Evolutionary conservation across 371 early-diverging fungal genomes (phyloP), one percentile per base, ranked within the genome.

Genomic region (Sporodiniella umbellata): DNA sequence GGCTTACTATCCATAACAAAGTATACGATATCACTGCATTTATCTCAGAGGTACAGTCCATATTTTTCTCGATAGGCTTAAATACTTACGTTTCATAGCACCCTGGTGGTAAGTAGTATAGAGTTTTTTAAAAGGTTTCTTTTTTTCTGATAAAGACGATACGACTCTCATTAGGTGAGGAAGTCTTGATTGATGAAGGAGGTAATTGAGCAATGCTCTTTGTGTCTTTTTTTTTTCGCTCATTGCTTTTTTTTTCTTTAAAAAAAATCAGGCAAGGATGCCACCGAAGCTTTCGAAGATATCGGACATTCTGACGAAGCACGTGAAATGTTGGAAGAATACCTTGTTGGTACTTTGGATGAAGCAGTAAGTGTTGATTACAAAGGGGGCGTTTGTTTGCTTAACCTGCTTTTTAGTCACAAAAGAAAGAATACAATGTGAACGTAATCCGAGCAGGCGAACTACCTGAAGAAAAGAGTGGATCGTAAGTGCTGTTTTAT

Each of bases 241-340:
- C n/a, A n/a, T n/a, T n/a, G n/a, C n/a, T n/a, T n/a, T n/a, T n/a
- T n/a, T n/a, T n/a, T n/a, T n/a, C n/a, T n/a, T n/a, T n/a, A 15
- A 38, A 8, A 22, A 33, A 33, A 21, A 11, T 43, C 7, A 75
- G 75, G 92, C 48, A 70, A 70, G 56, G 91, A 94, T 59, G 89
- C 90, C 39, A 89, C 92, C 37, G 90, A 86, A 51, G 84, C 88
- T 14, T 94, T 94, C 54, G 92, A 93, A 58, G 94, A 93, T 60
- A 88, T 93, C 51, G 88, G 88, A 30, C 94, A 93, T 75, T 87
- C 88, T n/a, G 89, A 90, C 38, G 91, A 92, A 53, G 64, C 68
- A 22, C 71, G 72, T 54, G 66, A 66, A 18, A 68, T 69, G 12
- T 52, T 73, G 48, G 54, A 58, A 25, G 67, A 69, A 50, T 75